Conservation (phyloP, 176 grass and related monocot species). For the Avena sativa region DNA sequence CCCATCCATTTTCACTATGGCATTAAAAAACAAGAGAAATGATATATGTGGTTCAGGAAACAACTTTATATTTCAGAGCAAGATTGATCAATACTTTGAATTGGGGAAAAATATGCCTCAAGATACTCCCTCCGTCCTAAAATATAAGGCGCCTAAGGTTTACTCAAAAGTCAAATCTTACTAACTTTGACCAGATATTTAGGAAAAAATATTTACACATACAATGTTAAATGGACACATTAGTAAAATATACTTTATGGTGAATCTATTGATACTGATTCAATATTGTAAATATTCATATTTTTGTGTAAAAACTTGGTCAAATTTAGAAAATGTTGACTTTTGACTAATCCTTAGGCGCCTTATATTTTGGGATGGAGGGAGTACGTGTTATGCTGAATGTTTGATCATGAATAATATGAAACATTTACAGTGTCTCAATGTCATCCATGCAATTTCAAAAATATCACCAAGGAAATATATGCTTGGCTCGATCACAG, state of each 20-base stretch:
- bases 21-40: conserved; percentile 22
- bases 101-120: not conserved
- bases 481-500: not conserved
- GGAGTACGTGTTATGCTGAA: not conserved
- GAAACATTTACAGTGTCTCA: not conserved
- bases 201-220: too few species aligned
- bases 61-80: not conserved
- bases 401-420: conserved; percentile 16
- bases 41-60: conserved; percentile 16
- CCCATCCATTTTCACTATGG: conserved; percentile 71
- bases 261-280: too few species aligned
- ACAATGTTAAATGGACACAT: too few species aligned
- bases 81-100: conserved; percentile 9
- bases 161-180: too few species aligned
- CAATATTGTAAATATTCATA: too few species aligned
- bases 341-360: too few species aligned
- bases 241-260: too few species aligned
- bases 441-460: not conserved
- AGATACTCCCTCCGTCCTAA: not conserved
- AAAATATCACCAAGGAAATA: not conserved
- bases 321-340: too few species aligned
- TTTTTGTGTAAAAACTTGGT: too few species aligned
- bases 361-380: too few species aligned
- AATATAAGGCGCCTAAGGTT: too few species aligned
- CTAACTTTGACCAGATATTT: too few species aligned